A percentile compares a stretch with the other conserved stretches of the same genome.
These are phyloP conservation scores for Periconia digitata DNA, from an alignment of 2,329 filamentous ascomycete genomes.

Conservation along the genomic window DNA sequence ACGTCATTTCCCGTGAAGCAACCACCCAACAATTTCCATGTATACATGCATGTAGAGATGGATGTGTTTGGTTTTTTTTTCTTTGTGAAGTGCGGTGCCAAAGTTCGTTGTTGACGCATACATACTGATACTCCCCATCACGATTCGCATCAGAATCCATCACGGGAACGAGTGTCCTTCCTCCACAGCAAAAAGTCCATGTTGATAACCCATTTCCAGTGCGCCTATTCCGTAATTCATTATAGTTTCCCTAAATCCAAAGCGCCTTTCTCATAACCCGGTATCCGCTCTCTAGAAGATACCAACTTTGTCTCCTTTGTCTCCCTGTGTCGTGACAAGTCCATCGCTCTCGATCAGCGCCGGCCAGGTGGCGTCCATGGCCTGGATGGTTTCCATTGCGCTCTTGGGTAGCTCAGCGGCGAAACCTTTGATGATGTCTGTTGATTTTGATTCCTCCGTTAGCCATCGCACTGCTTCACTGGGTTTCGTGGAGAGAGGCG, in stretches of 20 bases:
- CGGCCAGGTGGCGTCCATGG: slow-evolving; percentile 62
- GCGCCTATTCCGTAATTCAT: neutral
- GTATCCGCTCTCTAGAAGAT: neutral
- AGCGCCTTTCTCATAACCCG: neutral
- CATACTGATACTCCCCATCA: too few relatives aligned
- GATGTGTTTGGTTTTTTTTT: too few relatives aligned
- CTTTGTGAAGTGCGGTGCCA: too few relatives aligned
- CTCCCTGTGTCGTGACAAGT: slow-evolving; percentile 54
- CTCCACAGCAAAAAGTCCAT: neutral
- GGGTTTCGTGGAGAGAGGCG: neutral
- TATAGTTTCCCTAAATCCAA: neutral
- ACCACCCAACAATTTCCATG: too few relatives aligned
- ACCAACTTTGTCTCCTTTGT: slow-evolving; percentile 10
- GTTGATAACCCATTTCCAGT: too few relatives aligned
- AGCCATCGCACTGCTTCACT: slow-evolving; percentile 27
- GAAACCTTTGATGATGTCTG: slow-evolving; percentile 65
- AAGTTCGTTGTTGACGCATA: too few relatives aligned
- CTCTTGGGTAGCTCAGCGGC: slow-evolving; percentile 71
- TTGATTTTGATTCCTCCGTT: neutral
- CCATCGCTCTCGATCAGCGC: slow-evolving; percentile 77
- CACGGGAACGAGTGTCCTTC: neutral
- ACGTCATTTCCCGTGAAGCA: too few relatives aligned
- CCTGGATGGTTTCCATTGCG: slow-evolving; percentile 67
- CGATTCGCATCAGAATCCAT: too few relatives aligned
- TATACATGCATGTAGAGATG: too few relatives aligned